Base-by-base conservation (phyloP, 768 basidiomycete species). In the Candolleomyces eurysporus region DNA sequence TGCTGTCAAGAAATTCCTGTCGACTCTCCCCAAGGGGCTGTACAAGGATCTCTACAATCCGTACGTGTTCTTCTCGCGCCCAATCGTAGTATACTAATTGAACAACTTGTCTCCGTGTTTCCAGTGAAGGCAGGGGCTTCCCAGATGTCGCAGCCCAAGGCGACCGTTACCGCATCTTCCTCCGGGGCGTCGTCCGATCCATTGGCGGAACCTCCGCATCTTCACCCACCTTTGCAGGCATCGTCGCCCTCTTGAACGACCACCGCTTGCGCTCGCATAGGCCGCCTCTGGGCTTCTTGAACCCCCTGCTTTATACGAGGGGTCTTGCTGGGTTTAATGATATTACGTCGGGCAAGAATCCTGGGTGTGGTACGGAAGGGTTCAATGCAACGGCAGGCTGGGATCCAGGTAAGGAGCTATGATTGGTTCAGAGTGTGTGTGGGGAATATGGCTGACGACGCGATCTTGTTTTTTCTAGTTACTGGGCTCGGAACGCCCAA, bases 111-210 rank as follows among this genome's bases (percentile, higher is more conserved):
- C 40, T 55, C 40, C 14, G 19, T 5, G 22, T 39, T 59, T 48
- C 16, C 58, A 83, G 36, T 11, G 3, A 36, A 7, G 36, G 36
- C 6, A 36, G 36, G 86, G 89, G 75, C 11, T 76, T 78, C 65
- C 90, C 89, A 10, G 90, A 91, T 64, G 86, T 91, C 42, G 74
- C 88, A 0, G 87, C 89, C 0, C 87, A 87, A 67, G 77, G 78
- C 0, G 66, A 69, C 48, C 68, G 72, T 39, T 90, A 83, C 77
- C 70, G 73, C 13, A 78, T 89, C 48, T 78, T 78, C 70, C 71
- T 79, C 51, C 57, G 67, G 26, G 85, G 85, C 3, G 17, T 51
- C 6, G 32, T 73, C 13, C 61, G 61, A n/a, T 67, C 71, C 1
- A 78, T 85, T 59, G 81, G 76, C 1, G 90, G 90, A 39, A 92